phyloP scores from a whole-genome alignment of 2,329 filamentous ascomycete genomes.

The Colletotrichum sp. region DNA sequence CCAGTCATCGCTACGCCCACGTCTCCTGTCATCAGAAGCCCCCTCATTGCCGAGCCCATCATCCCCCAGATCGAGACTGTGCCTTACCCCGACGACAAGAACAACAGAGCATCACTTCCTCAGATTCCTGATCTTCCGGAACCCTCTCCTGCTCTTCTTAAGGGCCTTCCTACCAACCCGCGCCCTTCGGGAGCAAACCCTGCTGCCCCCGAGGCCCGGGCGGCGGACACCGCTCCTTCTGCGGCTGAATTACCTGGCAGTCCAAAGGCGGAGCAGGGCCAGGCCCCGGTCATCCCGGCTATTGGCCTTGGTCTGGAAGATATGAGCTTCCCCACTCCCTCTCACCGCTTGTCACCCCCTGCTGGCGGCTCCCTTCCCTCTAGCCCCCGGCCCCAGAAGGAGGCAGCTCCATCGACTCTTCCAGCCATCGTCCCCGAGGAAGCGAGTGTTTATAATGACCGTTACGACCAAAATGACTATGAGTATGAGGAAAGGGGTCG shows the following conservation, averaged over 20 bases:
- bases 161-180: slow-evolving; percentile 22
- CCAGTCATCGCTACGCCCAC: slow-evolving; percentile 25
- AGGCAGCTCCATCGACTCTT: slow-evolving; percentile 38
- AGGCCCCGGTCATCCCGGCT: slow-evolving; percentile 13
- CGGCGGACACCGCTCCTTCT: slow-evolving; percentile 13
- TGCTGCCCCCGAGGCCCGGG: not conserved
- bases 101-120: slow-evolving; percentile 24
- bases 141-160: slow-evolving; percentile 38
- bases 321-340: slow-evolving; percentile 11
- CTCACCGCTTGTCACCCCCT: slow-evolving; percentile 27
- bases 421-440: slow-evolving; percentile 27
- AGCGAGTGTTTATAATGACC: slow-evolving; percentile 31
- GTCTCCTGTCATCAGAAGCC: slow-evolving; percentile 9
- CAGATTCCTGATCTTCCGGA: slow-evolving; percentile 39
- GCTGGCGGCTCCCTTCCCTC: slow-evolving; percentile 31
- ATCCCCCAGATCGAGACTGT: slow-evolving; percentile 44
- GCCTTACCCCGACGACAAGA: slow-evolving; percentile 38
- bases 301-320: slow-evolving; percentile 22
- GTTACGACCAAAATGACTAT: slow-evolving; percentile 23
- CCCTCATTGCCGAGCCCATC: slow-evolving; percentile 30
- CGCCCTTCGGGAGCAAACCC: slow-evolving; percentile 15
- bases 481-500: slow-evolving; percentile 41
- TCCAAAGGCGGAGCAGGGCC: not conserved
- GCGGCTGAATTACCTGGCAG: not conserved
- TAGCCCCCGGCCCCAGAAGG: slow-evolving; percentile 36